Evolutionary conservation across 768 basidiomycete genomes (phyloP), one percentile per base, ranked within the genome.

Genomic region (Pisolithus orientalis): DNA sequence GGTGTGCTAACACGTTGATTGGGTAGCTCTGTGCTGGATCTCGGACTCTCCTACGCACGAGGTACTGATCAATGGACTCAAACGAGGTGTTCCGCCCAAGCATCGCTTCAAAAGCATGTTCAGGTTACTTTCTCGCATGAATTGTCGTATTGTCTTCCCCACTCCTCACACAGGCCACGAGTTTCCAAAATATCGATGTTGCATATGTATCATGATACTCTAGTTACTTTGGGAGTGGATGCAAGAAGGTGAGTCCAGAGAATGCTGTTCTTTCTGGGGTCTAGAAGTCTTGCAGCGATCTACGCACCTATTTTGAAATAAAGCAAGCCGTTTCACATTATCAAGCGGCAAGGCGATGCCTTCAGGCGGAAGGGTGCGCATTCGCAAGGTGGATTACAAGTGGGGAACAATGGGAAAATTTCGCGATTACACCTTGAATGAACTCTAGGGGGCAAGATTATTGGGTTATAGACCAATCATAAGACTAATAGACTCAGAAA

Each of bases 1-100:
- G 6, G 1, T 44, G 17, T 42, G 37, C 39, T 21, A 21, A 39
- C 47, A 13, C 53, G 47, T 17, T 40, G 1, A 28, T 27, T 29
- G 48, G 28, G 40, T 62, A 90, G 90, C 87, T 0, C 65, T 92
- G 9, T 87, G 80, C 50, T 94, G 84, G 84, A 69, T 80, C 2
- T 77, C 82, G 13, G 81, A 81, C 45, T 71, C 75, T 0, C 56
- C 59, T n/a, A 54, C 70, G 5, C 63, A 69, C 28, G 88, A 94
- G 62, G 75, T 90, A 21, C 61, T 92, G 44, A 87, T 88, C 57
- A 89, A 88, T 55, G 90, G 91, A 2, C 70, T 84, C n/a, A 84
- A 79, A 59, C 82, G 90, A 43, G 90, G 90, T 2, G 81, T 87
- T 1, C 72, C 87, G 10, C 79, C 84, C 0, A 90, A 87, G 62